Conservation (phyloP, 495 filamentous ascomycete genomes). For the Hypomontagnella submonticulosa region DNA sequence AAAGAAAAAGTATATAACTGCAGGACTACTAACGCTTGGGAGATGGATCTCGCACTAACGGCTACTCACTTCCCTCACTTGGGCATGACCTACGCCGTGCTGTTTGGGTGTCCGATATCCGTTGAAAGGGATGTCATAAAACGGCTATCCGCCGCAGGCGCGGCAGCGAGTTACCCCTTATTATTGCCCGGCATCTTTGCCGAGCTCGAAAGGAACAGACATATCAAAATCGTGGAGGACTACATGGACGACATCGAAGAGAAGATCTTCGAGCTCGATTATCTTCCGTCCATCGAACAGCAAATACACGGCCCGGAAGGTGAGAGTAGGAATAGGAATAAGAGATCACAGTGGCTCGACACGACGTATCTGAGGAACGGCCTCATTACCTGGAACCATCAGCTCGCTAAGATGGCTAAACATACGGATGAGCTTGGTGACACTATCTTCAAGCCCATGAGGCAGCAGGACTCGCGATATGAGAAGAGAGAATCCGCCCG, state of each 20-base stretch:
- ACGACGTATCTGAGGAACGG: conserved; percentile 40
- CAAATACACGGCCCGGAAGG: conserved; percentile 1
- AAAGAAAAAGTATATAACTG: conserved; percentile 16
- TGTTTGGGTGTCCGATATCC: conserved; percentile 41
- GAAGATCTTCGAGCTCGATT: conserved; percentile 42
- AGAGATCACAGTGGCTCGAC: conserved; percentile 42
- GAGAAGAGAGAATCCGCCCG: too few relatives aligned
- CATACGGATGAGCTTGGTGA: conserved; percentile 31
- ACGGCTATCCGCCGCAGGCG: conserved; percentile 15
- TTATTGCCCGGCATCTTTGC: conserved; percentile 45
- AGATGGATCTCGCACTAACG: conserved; percentile 46
- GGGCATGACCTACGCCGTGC: conserved; percentile 40
- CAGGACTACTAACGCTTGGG: conserved; percentile 47
- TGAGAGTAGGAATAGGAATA: conserved; percentile 32
- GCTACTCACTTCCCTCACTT: conserved; percentile 45
- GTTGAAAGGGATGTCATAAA: conserved; percentile 37
- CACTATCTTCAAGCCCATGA: conserved; percentile 21
- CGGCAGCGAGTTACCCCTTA: conserved; percentile 45
- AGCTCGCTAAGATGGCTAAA: conserved; percentile 41
- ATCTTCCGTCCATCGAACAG: neutral
- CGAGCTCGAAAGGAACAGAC: conserved; percentile 44
- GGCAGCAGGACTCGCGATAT: too few relatives aligned
- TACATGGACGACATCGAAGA: conserved; percentile 42
- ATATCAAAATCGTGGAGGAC: conserved; percentile 38
- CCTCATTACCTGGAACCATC: conserved; percentile 43